Conservation (phyloP, 108 stramenopile species). For the Craspedostauros australis region DNA sequence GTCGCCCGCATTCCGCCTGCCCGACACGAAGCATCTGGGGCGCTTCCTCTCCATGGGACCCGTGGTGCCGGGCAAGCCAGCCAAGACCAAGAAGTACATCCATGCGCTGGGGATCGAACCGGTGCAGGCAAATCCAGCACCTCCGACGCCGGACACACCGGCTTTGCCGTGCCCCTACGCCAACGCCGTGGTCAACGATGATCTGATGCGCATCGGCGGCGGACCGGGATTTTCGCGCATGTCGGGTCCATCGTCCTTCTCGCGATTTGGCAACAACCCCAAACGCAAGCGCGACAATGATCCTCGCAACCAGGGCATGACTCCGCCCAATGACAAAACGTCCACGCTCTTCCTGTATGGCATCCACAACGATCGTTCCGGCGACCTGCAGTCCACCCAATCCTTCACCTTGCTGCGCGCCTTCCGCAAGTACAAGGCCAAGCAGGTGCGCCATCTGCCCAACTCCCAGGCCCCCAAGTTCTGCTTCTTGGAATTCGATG, state of each 20-base stretch:
- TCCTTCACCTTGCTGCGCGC: constrained; percentile 41
- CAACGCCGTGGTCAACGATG: constrained; percentile 22
- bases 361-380: constrained; percentile 64
- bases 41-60: constrained; percentile 65
- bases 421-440: constrained; percentile 46
- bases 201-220: not conserved
- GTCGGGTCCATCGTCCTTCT: constrained; percentile 35
- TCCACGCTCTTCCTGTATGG: constrained; percentile 74
- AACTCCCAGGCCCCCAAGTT: constrained; percentile 37
- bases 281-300: constrained; percentile 30
- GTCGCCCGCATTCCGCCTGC: constrained; percentile 36
- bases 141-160: constrained; percentile 14
- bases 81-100: constrained; percentile 67
- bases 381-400: constrained; percentile 39
- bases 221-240: constrained; percentile 11
- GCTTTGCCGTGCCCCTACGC: constrained; percentile 63
- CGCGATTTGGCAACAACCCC: constrained; percentile 18
- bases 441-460: constrained; percentile 47
- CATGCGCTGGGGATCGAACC: constrained; percentile 82
- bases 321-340: constrained; percentile 16
- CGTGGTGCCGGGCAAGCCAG: constrained; percentile 30
- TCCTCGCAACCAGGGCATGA: constrained; percentile 2
- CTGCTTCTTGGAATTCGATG: constrained; percentile 75
- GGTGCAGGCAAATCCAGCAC: constrained; percentile 28
- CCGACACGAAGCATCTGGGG: constrained; percentile 40